Evolutionary conservation across 176 grass and related monocot species (phyloP), one percentile per base, ranked within the genome.

Genomic region (Eleusine indica): DNA sequence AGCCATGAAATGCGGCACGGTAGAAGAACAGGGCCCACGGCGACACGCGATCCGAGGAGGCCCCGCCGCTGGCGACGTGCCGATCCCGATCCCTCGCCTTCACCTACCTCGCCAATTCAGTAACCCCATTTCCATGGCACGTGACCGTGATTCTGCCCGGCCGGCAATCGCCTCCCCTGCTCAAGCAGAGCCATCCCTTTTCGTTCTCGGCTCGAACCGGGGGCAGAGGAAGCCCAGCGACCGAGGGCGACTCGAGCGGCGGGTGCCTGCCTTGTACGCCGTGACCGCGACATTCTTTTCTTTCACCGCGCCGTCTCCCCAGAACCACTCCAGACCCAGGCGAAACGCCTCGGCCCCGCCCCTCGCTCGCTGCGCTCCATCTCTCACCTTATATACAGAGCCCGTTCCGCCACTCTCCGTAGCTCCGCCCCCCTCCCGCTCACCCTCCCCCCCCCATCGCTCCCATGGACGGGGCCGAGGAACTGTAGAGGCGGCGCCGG

Each of bases 231-330:
- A 25, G 16, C 49, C 72, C 79, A 46, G 13, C 74, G 80, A 71
- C 80, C 73, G 56, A 88, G 44, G 43, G 21, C 21, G 79, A 17
- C 63, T 7, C 54, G 9, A 13, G 38, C 53, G 58, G 9, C n/a
- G 29, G 25, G 43, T 18, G 68, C 56, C 13, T 74, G 82, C 74
- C 25, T 82, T 53, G 68, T 44, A 56, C 30, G 70, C 64, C 84
- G 80, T 91, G 82, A 89, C 83, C 25, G 86, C 83, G 72, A 87
- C 92, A 89, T 94, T 94, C 83, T 86, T 91, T 86, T 68, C 67
- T 66, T 61, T 81, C 41, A 22, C 73, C 70, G 58, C 21, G 44
- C 84, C 74, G 41, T 57, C 61, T 57, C 62, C 30, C 54, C 82
- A 61, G 25, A n/a, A 57, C 61, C 61, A 30, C 61, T 64, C 28